These are phyloP conservation scores for Cladosporium sp. DNA, from an alignment of 2,329 filamentous ascomycete species.

Conservation along the genomic window DNA sequence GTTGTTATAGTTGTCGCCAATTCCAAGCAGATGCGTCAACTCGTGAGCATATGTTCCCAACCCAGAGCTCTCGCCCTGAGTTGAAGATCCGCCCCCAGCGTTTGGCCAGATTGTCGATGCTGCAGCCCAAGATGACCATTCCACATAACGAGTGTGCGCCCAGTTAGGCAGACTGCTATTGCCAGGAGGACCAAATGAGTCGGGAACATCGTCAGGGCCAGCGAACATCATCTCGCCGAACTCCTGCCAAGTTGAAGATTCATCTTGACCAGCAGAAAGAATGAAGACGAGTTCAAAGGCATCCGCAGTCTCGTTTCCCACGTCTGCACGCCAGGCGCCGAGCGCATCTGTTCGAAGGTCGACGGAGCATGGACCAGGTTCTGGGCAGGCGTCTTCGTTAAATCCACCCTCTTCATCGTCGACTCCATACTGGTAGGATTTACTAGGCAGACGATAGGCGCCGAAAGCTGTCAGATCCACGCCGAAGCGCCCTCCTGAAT, in stretches of 20 bases:
- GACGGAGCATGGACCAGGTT: conserved; percentile 38
- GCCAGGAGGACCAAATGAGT: conserved; percentile 47
- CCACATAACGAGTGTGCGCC: conserved; percentile 49
- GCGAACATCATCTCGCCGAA: conserved; percentile 54
- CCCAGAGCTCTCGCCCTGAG: conserved; percentile 51
- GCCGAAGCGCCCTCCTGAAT: conserved; percentile 50
- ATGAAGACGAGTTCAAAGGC: conserved; percentile 52
- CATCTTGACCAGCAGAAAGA: conserved; percentile 52
- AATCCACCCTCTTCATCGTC: conserved; percentile 41
- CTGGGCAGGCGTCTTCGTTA: conserved; percentile 48
- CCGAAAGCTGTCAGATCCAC: conserved; percentile 53
- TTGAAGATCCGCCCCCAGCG: conserved; percentile 49
- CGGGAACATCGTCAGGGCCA: conserved; percentile 45
- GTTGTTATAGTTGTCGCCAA: conserved; percentile 56
- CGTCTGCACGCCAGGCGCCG: conserved; percentile 48
- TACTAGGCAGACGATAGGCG: conserved; percentile 46
- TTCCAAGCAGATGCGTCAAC: conserved; percentile 48
- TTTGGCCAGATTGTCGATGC: conserved; percentile 53
- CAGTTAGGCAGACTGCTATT: conserved; percentile 42
- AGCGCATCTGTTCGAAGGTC: conserved; percentile 49
- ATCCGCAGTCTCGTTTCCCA: conserved; percentile 47
- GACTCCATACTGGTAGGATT: conserved; percentile 50
- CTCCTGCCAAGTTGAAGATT: conserved; percentile 55
- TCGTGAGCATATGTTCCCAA: conserved; percentile 54
- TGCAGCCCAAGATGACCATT: conserved; percentile 52